Evolutionary conservation across 2,329 filamentous ascomycete species (phyloP).

Genomic region (Penicillium griseofulvum): DNA sequence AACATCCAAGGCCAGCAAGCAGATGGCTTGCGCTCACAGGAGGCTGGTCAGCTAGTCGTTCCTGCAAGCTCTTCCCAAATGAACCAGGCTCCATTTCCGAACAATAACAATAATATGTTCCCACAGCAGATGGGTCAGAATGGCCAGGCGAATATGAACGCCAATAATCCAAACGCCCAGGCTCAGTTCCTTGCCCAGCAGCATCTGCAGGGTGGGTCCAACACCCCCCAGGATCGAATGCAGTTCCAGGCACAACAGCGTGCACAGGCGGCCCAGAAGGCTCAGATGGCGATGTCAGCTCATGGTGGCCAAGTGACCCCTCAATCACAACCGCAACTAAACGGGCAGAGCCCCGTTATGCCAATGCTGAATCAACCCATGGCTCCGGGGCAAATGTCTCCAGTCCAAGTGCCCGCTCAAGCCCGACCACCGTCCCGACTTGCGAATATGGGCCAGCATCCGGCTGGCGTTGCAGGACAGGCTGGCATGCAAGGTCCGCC

Average conservation of each 20-base stretch:
- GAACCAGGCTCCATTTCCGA: slow-evolving; percentile 39
- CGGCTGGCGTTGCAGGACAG: slow-evolving; percentile 29
- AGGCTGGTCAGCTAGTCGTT: slow-evolving; percentile 62
- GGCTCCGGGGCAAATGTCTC: slow-evolving; percentile 40
- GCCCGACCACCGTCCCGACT: slow-evolving; percentile 35
- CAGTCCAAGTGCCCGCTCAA: slow-evolving; percentile 34
- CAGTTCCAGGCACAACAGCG: slow-evolving; percentile 39
- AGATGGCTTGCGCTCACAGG: slow-evolving; percentile 60
- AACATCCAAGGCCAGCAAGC: slow-evolving; percentile 61
- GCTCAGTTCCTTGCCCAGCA: slow-evolving; percentile 36
- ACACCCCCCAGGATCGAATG: slow-evolving; percentile 43
- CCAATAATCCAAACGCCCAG: slow-evolving; percentile 40
- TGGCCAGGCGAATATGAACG: slow-evolving; percentile 37
- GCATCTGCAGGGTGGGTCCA: slow-evolving; percentile 42
- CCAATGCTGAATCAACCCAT: slow-evolving; percentile 46
- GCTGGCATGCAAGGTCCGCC: slow-evolving; percentile 33
- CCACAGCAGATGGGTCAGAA: slow-evolving; percentile 44
- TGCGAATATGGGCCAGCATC: slow-evolving; percentile 33
- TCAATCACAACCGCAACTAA: slow-evolving; percentile 38
- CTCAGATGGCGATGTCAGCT: slow-evolving; percentile 47
- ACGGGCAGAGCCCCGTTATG: slow-evolving; percentile 43
- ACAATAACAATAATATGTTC: slow-evolving; percentile 41
- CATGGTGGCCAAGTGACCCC: slow-evolving; percentile 46
- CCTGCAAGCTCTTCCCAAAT: slow-evolving; percentile 60
- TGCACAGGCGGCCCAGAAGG: slow-evolving; percentile 45